phyloP scores from a whole-genome alignment of 768 basidiomycete species.

The Cyclocybe aegerita region DNA sequence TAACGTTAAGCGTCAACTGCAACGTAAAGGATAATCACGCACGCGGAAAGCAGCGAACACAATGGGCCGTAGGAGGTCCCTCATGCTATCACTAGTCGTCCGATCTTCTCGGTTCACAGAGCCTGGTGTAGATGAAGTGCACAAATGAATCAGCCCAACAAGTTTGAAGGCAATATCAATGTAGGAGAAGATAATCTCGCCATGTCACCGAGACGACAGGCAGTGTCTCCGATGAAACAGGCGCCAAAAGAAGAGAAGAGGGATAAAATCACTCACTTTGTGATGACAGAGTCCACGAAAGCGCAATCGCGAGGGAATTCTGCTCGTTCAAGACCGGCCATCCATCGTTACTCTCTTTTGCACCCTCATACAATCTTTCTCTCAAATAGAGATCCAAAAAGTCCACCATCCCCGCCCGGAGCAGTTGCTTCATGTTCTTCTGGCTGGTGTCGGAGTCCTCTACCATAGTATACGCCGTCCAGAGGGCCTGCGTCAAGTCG shows the following conservation, averaged over 20 bases:
- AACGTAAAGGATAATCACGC: conserved; percentile 17
- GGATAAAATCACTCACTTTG: conserved; percentile 26
- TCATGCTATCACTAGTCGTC: conserved; percentile 29
- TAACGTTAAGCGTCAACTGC: conserved; percentile 2
- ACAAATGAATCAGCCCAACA: neutral
- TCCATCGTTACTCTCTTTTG: conserved; percentile 32
- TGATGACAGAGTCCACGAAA: conserved; percentile 49
- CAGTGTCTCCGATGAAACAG: neutral
- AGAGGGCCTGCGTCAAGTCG: conserved; percentile 42
- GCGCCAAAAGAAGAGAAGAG: neutral
- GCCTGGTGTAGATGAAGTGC: conserved; percentile 16
- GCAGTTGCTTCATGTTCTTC: conserved; percentile 46
- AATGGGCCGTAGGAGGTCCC: conserved; percentile 40
- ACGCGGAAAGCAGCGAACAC: conserved; percentile 52
- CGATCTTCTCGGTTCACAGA: conserved; percentile 32
- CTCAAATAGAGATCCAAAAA: conserved; percentile 42
- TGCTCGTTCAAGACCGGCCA: conserved; percentile 50
- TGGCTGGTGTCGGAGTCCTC: conserved; percentile 49
- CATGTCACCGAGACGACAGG: neutral
- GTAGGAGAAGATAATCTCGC: neutral
- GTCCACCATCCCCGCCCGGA: conserved; percentile 38
- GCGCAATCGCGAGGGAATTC: conserved; percentile 44
- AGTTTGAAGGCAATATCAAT: conserved; percentile 3
- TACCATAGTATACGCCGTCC: conserved; percentile 57
- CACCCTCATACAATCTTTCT: conserved; percentile 35